Conservation (phyloP, 345 rosid species). For the Punica granatum region DNA sequence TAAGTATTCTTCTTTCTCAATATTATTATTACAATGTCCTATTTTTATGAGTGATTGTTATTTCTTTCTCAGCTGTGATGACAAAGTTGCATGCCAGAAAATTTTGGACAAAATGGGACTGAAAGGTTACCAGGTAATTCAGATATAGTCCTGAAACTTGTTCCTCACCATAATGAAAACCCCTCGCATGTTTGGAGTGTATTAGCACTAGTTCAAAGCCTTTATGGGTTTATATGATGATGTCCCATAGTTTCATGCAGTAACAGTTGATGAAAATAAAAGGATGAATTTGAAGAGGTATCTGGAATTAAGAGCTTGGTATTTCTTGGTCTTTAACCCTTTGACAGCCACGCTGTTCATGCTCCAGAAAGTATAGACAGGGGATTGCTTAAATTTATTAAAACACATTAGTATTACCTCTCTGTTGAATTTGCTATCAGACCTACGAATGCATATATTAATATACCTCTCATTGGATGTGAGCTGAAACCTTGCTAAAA, state of each 20-base stretch:
- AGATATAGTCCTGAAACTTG: constrained; percentile 4
- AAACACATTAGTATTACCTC: too few relatives aligned
- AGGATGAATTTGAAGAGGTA: too few relatives aligned
- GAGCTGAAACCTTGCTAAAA: too few relatives aligned
- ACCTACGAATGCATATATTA: too few relatives aligned
- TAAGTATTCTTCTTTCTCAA: constrained; percentile 8
- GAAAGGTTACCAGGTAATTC: constrained; percentile 88
- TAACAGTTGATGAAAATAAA: not conserved
- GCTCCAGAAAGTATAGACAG: too few relatives aligned
- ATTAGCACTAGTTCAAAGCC: not conserved
- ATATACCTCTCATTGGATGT: too few relatives aligned
- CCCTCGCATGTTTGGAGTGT: not conserved
- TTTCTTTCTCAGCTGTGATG: constrained; percentile 62
- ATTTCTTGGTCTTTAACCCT: too few relatives aligned
- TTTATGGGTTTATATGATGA: not conserved
- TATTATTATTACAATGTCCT: too few relatives aligned
- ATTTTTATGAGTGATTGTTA: constrained; percentile 2
- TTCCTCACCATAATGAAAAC: not conserved
- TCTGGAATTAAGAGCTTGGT: too few relatives aligned
- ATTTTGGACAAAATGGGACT: constrained; percentile 87
- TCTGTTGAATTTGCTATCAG: too few relatives aligned
- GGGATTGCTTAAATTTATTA: too few relatives aligned
- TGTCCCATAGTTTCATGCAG: not conserved
- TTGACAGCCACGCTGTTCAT: too few relatives aligned
- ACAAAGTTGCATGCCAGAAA: constrained; percentile 84